phyloP scores from a whole-genome alignment of 805 yeast genomes.

The Barnettozyma pratensis region DNA sequence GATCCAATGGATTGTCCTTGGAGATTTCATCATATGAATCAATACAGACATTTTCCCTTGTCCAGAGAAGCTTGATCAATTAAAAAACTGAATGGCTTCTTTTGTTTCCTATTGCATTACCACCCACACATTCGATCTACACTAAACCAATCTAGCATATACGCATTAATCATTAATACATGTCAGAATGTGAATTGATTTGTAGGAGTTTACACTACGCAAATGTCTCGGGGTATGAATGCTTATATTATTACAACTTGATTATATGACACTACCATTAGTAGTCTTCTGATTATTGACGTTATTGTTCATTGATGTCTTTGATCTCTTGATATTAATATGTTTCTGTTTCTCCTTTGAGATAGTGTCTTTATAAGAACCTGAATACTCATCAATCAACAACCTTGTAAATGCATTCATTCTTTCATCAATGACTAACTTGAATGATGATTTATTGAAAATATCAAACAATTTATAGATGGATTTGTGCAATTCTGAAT shows the following conservation, averaged over 20 bases:
- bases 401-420: constrained; percentile 13
- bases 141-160: no score
- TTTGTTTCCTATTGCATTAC: not conserved
- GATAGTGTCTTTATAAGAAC: not conserved
- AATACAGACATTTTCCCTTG: constrained; percentile 22
- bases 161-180: no score
- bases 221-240: no score
- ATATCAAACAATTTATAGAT: constrained; percentile 8
- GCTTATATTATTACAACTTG: no score
- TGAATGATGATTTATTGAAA: constrained; percentile 10
- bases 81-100: not conserved
- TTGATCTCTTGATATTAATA: not conserved
- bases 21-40: constrained; percentile 45
- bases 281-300: not conserved
- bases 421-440: constrained; percentile 15
- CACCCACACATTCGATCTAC: not conserved
- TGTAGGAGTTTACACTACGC: no score
- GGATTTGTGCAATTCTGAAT: constrained; percentile 9
- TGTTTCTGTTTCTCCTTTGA: not conserved
- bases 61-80: not conserved
- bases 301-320: not conserved
- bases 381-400: constrained; percentile 1
- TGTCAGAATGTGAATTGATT: no score
- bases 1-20: constrained; percentile 61
- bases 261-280: no score